These are phyloP conservation scores for Podospora bellae-mahoneyi DNA, from an alignment of 495 filamentous ascomycete genomes.

Conservation along the genomic window DNA sequence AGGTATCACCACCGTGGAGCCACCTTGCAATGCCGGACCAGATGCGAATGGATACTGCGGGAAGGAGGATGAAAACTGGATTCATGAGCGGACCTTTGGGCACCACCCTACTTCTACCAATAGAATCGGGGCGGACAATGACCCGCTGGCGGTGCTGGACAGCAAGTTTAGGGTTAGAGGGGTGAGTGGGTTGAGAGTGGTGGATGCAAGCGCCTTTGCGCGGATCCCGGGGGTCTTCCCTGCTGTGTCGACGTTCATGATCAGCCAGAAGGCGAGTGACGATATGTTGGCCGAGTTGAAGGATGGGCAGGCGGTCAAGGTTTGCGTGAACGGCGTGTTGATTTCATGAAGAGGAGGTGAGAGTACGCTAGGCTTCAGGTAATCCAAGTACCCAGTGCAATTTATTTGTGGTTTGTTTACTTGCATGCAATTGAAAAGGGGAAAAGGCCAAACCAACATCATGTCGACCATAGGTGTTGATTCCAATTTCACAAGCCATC, in stretches of 20 bases:
- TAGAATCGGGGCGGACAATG: constrained; percentile 43
- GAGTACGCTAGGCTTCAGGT: too few relatives aligned
- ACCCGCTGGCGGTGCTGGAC: constrained; percentile 45
- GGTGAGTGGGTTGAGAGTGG: constrained; percentile 40
- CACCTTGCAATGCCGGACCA: constrained; percentile 28
- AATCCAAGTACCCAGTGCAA: neutral
- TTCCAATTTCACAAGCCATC: neutral
- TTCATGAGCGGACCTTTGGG: constrained; percentile 43
- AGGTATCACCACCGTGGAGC: constrained; percentile 34
- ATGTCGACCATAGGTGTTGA: neutral
- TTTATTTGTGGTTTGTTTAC: neutral
- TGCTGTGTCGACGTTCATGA: constrained; percentile 53
- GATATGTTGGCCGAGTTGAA: constrained; percentile 47
- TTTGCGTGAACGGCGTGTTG: constrained; percentile 12
- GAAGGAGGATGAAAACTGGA: constrained; percentile 37
- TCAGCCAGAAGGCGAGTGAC: constrained; percentile 58
- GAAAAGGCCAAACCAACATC: too few relatives aligned
- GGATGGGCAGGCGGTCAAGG: constrained; percentile 23
- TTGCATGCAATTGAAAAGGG: neutral
- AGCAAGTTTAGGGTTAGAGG: constrained; percentile 43
- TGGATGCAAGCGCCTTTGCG: constrained; percentile 47
- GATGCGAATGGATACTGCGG: constrained; percentile 32
- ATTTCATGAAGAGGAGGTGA: neutral
- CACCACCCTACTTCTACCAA: constrained; percentile 46
- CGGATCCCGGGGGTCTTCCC: constrained; percentile 52